Conservation (phyloP, 495 filamentous ascomycete species). For the Penicillium canariense region DNA sequence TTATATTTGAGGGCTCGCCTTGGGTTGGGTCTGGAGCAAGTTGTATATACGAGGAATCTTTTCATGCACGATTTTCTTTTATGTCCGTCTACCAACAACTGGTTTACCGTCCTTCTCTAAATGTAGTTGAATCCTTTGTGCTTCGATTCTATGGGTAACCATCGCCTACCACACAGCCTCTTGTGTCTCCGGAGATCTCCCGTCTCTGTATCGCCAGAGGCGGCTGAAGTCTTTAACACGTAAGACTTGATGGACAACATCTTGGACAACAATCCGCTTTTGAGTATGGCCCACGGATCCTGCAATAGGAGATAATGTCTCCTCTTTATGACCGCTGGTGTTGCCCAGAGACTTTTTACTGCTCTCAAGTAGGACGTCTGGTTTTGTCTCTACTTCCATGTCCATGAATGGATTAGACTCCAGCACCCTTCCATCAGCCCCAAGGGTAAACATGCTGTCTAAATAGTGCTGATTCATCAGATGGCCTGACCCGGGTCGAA, state of each 20-base stretch:
- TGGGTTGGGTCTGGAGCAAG: too few species aligned
- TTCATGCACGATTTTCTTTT: too few species aligned
- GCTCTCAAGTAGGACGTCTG: background rate
- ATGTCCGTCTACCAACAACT: too few species aligned
- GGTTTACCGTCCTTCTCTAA: too few species aligned
- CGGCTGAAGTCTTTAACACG: slow-evolving; percentile 70
- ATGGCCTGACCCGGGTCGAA: slow-evolving; percentile 65
- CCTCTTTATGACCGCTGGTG: background rate
- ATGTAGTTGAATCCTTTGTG: too few species aligned
- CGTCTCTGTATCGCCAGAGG: slow-evolving; percentile 72
- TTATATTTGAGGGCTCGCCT: too few species aligned
- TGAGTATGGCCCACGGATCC: background rate
- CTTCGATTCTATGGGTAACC: too few species aligned
- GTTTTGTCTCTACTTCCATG: slow-evolving; percentile 21
- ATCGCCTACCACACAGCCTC: too few species aligned
- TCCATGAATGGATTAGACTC: slow-evolving; percentile 39
- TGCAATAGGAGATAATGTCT: slow-evolving; percentile 5
- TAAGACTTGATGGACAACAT: background rate
- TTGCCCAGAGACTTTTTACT: background rate
- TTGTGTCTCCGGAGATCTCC: slow-evolving; percentile 45
- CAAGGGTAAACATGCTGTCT: slow-evolving; percentile 67
- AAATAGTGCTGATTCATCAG: slow-evolving; percentile 80
- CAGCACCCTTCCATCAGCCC: slow-evolving; percentile 24
- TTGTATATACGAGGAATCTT: too few species aligned
- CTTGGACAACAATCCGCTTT: background rate